Conservation (phyloP, 2,329 filamentous ascomycete genomes). For the Penicillium sp. region DNA sequence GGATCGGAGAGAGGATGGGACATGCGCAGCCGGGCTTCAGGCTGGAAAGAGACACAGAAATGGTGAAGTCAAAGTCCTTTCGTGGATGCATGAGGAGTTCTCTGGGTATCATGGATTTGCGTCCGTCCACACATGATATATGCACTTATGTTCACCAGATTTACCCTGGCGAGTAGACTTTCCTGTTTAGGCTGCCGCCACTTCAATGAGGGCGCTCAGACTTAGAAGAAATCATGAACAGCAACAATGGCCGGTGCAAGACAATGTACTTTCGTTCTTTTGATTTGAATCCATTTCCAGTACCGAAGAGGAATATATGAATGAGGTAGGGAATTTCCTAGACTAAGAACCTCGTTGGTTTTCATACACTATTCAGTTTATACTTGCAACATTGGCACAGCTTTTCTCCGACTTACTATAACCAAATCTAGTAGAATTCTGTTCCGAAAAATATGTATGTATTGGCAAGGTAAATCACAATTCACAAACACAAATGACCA, state of each 20-base stretch:
- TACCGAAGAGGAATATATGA: neutral
- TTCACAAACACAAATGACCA: neutral
- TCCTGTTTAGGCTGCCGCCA: too few species aligned
- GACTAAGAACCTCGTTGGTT: neutral
- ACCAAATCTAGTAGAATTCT: neutral
- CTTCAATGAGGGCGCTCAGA: too few species aligned
- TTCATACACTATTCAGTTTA: too few species aligned
- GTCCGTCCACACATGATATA: neutral
- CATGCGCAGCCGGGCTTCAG: neutral
- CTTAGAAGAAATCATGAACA: too few species aligned
- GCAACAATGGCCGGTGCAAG: too few species aligned
- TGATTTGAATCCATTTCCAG: neutral
- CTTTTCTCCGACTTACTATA: neutral
- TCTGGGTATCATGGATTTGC: neutral
- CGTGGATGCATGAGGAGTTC: neutral
- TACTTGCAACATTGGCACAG: neutral
- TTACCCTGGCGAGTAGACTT: too few species aligned
- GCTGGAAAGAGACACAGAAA: neutral
- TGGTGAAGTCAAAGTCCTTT: neutral
- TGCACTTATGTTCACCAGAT: too few species aligned
- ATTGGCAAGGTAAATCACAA: neutral
- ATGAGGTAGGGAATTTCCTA: neutral
- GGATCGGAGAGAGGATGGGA: neutral
- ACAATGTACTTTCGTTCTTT: neutral
- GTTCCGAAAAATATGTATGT: neutral